Conservation (phyloP, 331 rosid species). For the Acacia concinna region DNA sequence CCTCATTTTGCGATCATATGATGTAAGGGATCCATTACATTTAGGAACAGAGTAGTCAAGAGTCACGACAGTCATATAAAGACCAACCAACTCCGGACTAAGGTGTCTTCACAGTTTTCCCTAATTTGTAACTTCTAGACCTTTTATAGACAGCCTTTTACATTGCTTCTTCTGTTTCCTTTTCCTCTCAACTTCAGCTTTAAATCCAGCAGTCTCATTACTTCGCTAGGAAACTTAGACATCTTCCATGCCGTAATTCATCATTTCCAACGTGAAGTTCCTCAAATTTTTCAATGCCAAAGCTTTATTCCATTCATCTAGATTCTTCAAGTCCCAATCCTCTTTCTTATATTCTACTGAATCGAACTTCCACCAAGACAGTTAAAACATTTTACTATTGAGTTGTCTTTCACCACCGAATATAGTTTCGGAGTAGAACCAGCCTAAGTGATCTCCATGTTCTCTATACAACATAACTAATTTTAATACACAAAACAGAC, state of each 20-base stretch:
- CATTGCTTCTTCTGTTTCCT: background rate
- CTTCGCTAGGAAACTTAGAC: background rate
- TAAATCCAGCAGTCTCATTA: background rate
- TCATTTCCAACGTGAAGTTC: background rate
- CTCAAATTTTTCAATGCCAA: background rate
- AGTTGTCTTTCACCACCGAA: background rate
- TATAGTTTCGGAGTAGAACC: background rate
- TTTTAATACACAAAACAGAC: background rate
- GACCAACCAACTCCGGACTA: background rate
- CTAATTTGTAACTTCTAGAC: background rate
- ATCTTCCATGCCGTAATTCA: background rate
- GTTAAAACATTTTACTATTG: background rate
- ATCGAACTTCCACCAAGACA: background rate
- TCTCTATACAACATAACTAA: background rate
- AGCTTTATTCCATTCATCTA: background rate
- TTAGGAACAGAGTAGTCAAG: background rate
- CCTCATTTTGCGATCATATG: background rate
- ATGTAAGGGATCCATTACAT: background rate
- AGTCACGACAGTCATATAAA: background rate
- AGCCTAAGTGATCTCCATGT: background rate
- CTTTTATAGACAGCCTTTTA: background rate
- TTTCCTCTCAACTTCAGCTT: background rate
- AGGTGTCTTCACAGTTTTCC: background rate
- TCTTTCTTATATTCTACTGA: background rate
- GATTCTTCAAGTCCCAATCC: background rate